Evolutionary conservation across 78 protist genomes (phyloP).

Genomic region (Pelomyxa schiedti): DNA sequence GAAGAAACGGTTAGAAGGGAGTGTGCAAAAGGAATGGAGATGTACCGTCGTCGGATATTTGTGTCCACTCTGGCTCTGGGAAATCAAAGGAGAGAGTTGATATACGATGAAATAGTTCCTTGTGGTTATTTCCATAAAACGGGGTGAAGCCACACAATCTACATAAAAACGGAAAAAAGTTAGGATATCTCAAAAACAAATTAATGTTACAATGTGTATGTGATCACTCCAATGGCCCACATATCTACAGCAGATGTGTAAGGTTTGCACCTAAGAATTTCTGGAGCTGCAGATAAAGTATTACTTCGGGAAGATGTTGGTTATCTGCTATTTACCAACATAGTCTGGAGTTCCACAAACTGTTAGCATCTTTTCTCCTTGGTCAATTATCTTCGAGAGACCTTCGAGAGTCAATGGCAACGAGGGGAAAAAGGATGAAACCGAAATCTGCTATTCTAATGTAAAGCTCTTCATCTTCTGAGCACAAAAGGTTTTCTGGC

Average conservation of each 20-base stretch:
- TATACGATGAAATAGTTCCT: conserved; percentile 71
- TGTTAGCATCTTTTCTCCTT: conserved; percentile 35
- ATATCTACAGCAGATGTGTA: conserved; percentile 14
- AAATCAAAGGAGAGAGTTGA: conserved; percentile 66
- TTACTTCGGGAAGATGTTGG: background rate
- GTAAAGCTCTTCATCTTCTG: conserved; percentile 35
- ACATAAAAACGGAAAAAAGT: too few species aligned
- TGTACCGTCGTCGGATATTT: conserved; percentile 44
- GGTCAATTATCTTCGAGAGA: conserved; percentile 43
- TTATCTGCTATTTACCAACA: background rate
- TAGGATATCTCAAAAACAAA: too few species aligned
- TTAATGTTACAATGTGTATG: conserved; percentile 21
- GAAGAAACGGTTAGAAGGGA: too few species aligned
- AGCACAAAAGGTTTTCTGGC: conserved; percentile 51
- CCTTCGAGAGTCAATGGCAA: too few species aligned
- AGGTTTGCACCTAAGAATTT: background rate
- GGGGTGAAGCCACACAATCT: conserved; percentile 87
- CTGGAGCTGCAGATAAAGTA: conserved; percentile 14
- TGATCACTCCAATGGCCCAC: conserved; percentile 34
- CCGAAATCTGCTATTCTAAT: conserved; percentile 43
- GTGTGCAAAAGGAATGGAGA: too few species aligned
- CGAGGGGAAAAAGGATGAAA: too few species aligned
- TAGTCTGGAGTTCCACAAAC: conserved; percentile 64
- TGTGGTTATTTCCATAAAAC: conserved; percentile 67
- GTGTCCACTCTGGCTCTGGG: conserved; percentile 75